Base-by-base conservation (phyloP, 169 alveolate species). In the Prorocentrum cordatum region DNA sequence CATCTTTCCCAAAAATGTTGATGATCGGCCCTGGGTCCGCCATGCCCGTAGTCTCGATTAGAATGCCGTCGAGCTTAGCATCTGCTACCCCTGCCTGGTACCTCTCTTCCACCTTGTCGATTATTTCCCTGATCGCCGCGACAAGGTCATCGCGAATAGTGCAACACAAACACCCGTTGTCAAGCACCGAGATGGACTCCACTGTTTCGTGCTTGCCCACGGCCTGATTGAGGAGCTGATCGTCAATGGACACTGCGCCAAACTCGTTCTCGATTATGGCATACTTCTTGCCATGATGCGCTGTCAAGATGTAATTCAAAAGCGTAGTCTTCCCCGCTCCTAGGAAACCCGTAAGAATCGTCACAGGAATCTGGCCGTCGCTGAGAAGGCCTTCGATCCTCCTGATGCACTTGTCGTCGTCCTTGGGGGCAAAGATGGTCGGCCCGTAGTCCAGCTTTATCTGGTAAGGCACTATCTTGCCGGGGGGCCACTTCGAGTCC, bases 41-140 rank as follows among this genome's bases (percentile, higher is more conserved):
- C 80, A 68, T 68, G 80, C 80, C 80, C 3, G 80, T 68, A 36
- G 80, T 68, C 72, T 62, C 72, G 47, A 62, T 62, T 38, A 62
- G 33, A 62, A 62, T 62, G 72, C 72, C 72, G 20, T 62, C 72
- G 0, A 62, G 2, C 20, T 39, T n/a, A n/a, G n/a, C n/a, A n/a
- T n/a, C n/a, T n/a, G n/a, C n/a, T n/a, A n/a, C n/a, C n/a, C n/a
- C n/a, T 18, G 58, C 58, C 32, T 3, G 31, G 33, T 2, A 58
- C 16, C 1, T 2, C 27, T 22, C 67, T 33, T 62, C 72, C 47
- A 62, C 72, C 0, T 39, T 62, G 9, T 18, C 14, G 29, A 62
- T 14, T 39, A 62, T 62, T 24, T 62, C 20, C 29, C 47, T 58
- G n/a, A 68, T 68, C 26, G 80, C 80, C 36, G 50, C 38, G 38